Evolutionary conservation across 2,329 filamentous ascomycete genomes (phyloP).

Genomic region (Neopestalotiopsis sp.): DNA sequence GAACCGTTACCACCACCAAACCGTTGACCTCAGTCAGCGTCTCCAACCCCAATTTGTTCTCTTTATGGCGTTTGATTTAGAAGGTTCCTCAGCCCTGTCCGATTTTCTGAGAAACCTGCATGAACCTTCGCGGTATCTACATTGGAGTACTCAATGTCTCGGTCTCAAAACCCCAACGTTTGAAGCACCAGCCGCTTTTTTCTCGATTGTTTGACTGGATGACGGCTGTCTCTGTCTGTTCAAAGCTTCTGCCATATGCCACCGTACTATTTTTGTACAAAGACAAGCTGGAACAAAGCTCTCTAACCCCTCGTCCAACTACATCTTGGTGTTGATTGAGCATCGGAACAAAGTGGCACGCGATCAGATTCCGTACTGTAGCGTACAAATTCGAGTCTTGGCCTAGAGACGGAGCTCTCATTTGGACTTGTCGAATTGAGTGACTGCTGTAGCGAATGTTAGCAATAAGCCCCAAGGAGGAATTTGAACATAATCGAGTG

Average conservation of each 20-base stretch:
- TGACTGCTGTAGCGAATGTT: not conserved
- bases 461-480: not conserved
- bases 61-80: not conserved
- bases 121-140: not conserved
- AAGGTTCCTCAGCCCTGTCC: not conserved
- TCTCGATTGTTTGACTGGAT: not conserved
- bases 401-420: constrained; percentile 12
- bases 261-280: not conserved
- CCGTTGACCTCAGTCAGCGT: no score
- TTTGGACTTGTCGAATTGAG: not conserved
- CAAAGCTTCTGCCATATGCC: not conserved
- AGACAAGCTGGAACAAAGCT: not conserved
- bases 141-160: not conserved
- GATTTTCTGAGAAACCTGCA: not conserved
- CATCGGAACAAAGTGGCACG: constrained; percentile 29
- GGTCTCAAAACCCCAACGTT: no score
- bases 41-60: not conserved
- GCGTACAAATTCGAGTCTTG: constrained; percentile 9
- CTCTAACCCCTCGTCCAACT: constrained; percentile 23
- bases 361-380: constrained; percentile 31
- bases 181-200: not conserved
- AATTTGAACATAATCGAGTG: not conserved
- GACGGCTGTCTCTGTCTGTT: not conserved
- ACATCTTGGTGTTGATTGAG: constrained; percentile 24
- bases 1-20: not conserved